Percentiles rank a stretch among this genome's conserved stretches.
Evolutionary conservation across 1,139 yeast species (phyloP).

Genomic region (Blastobotrys persicus): DNA sequence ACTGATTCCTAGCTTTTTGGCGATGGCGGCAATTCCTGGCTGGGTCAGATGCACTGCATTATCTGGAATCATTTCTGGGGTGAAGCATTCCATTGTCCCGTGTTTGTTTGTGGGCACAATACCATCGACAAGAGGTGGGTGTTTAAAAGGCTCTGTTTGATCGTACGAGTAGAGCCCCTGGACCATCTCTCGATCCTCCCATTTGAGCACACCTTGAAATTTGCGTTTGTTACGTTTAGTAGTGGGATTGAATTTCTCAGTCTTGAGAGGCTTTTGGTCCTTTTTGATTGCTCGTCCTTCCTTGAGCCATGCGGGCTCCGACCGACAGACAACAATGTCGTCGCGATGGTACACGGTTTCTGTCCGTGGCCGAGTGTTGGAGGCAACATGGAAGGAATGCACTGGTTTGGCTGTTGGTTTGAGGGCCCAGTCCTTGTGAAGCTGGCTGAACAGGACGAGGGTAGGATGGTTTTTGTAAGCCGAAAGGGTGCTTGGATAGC

Average conservation of each 20-base stretch:
- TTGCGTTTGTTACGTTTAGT: constrained; percentile 29
- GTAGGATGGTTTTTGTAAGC: constrained; percentile 75
- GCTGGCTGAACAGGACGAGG: constrained; percentile 63
- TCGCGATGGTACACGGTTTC: constrained; percentile 54
- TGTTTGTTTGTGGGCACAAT: constrained; percentile 62
- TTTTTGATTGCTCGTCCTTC: constrained; percentile 63
- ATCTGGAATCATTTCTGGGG: constrained; percentile 68
- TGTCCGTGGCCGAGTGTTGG: constrained; percentile 54
- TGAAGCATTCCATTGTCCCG: constrained; percentile 73
- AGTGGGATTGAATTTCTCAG: constrained; percentile 25
- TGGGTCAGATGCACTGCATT: constrained; percentile 57
- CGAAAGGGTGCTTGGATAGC: constrained; percentile 69
- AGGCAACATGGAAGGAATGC: constrained; percentile 13
- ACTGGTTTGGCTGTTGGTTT: constrained; percentile 39
- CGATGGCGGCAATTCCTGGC: constrained; percentile 57
- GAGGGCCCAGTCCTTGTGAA: constrained; percentile 60
- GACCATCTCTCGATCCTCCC: constrained; percentile 48
- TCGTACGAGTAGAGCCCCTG: constrained; percentile 62
- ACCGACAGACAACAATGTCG: constrained; percentile 53
- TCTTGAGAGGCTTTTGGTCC: constrained; percentile 58
- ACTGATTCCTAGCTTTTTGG: constrained; percentile 56
- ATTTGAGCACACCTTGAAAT: constrained; percentile 21
- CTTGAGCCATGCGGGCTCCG: constrained; percentile 75
- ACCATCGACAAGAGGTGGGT: constrained; percentile 54
- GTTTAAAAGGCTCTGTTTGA: constrained; percentile 61